Percentiles rank a stretch among this genome's conserved stretches.
These are phyloP conservation scores for Candida yuanshanica DNA, from an alignment of 805 yeast genomes.

Conservation along the genomic window DNA sequence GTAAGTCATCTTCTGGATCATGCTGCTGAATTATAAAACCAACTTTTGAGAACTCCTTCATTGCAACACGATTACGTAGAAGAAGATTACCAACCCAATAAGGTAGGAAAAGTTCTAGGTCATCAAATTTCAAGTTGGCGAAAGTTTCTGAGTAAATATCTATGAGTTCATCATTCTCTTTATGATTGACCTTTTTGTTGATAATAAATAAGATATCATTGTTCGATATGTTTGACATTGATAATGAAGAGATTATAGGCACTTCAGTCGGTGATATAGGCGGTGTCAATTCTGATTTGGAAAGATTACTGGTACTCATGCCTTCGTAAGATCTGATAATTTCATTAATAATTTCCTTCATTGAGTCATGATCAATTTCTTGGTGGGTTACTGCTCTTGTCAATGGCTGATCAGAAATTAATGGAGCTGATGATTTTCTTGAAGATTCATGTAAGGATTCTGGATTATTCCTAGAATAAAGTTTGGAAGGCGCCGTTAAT, in stretches of 20 bases:
- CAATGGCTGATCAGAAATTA: constrained; percentile 6
- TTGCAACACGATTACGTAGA: constrained; percentile 38
- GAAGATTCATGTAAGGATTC: constrained; percentile 5
- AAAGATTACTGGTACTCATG: neutral
- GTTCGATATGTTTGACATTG: constrained; percentile 14
- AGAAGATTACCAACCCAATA: constrained; percentile 57
- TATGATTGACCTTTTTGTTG: constrained; percentile 31
- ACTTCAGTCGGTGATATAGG: neutral
- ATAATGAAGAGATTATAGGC: neutral
- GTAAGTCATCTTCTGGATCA: constrained; percentile 7
- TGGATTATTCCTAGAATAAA: neutral
- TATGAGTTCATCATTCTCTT: constrained; percentile 32
- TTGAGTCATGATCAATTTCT: neutral
- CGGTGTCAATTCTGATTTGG: neutral
- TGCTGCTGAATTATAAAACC: constrained; percentile 40
- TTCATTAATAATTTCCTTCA: neutral
- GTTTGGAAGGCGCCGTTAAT: neutral
- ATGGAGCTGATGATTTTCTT: constrained; percentile 9
- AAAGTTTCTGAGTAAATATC: constrained; percentile 37
- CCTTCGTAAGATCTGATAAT: neutral
- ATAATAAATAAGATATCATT: constrained; percentile 29
- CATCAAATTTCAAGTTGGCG: constrained; percentile 24
- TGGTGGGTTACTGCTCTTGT: neutral
- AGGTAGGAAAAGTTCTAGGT: constrained; percentile 46
- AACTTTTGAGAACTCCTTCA: constrained; percentile 45